A percentile compares a stretch with the other conserved stretches of the same genome.
phyloP scores from a whole-genome alignment of 495 filamentous ascomycete species.

The Tuber indicum region DNA sequence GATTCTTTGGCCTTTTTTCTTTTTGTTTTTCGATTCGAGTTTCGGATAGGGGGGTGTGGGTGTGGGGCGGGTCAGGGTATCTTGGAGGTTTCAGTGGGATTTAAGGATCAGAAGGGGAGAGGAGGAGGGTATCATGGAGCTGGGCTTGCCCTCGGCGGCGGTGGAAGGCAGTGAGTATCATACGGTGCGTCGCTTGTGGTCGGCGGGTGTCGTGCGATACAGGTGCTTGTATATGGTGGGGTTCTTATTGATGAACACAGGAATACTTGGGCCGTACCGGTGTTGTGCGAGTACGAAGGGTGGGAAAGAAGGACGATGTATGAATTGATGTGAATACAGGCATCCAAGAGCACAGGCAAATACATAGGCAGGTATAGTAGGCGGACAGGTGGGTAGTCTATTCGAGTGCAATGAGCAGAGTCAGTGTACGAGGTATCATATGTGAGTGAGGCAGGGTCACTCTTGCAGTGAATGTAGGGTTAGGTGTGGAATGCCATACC shows the following conservation, averaged over 20 bases:
- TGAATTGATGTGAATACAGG: neutral
- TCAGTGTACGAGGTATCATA: neutral
- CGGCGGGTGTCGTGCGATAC: neutral
- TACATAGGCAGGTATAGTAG: no score
- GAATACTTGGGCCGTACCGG: neutral
- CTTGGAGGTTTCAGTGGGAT: neutral
- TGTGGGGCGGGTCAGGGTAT: neutral
- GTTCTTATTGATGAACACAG: neutral
- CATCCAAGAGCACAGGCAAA: neutral
- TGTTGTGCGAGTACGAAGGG: neutral
- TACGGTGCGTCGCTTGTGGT: neutral
- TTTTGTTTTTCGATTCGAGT: neutral
- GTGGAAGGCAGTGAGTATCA: neutral
- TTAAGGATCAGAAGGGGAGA: neutral
- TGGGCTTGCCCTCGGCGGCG: neutral
- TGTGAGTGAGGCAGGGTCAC: neutral
- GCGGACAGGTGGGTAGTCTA: neutral
- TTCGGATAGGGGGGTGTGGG: no score
- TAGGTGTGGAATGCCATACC: neutral
- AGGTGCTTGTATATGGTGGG: neutral
- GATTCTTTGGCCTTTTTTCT: no score
- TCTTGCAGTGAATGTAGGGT: neutral
- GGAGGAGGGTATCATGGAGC: neutral
- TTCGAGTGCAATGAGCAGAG: neutral
- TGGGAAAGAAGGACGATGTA: neutral